Percentiles rank a stretch among this genome's conserved stretches.
These are phyloP conservation scores for Scheffersomyces insectosa DNA, from an alignment of 1,139 yeast genomes.

Conservation along the genomic window DNA sequence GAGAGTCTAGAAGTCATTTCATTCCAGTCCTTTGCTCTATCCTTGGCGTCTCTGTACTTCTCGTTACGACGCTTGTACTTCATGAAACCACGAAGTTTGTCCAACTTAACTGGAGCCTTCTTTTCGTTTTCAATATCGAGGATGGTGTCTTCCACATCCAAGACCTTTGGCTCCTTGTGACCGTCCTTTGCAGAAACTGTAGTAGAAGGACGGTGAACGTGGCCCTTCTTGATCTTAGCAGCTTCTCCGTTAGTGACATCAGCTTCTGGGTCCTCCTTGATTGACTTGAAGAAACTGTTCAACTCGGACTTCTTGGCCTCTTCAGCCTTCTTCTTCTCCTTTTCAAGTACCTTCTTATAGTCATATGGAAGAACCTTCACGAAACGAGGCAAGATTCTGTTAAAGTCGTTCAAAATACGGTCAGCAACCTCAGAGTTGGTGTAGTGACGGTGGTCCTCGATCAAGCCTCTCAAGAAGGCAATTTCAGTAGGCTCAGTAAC, in stretches of 20 bases:
- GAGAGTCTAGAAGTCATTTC: conserved; percentile 82
- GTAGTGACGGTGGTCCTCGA: conserved; percentile 94
- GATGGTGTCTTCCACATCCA: conserved; percentile 88
- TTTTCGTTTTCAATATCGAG: conserved; percentile 66
- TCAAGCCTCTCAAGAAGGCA: conserved; percentile 89
- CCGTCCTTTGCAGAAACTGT: conserved; percentile 36
- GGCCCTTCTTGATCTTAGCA: conserved; percentile 50
- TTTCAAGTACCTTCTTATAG: conserved; percentile 85
- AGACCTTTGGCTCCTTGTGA: conserved; percentile 73
- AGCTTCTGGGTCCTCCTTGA: conserved; percentile 78
- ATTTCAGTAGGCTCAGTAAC: conserved; percentile 88
- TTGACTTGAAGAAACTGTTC: conserved; percentile 58
- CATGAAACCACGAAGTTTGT: conserved; percentile 88
- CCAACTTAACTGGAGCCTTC: conserved; percentile 65
- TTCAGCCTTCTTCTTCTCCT: conserved; percentile 66
- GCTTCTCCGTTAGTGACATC: conserved; percentile 90
- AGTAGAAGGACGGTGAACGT: conserved; percentile 29
- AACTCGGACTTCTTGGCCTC: conserved; percentile 68
- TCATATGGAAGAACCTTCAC: conserved; percentile 93
- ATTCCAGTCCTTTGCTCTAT: conserved; percentile 87
- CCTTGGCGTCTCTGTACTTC: conserved; percentile 74
- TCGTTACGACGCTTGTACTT: conserved; percentile 89
- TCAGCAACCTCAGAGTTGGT: conserved; percentile 91
- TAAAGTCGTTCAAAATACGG: conserved; percentile 79
- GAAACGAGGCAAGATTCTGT: conserved; percentile 82